Evolutionary conservation across 768 basidiomycete species (phyloP).

Genomic region (Xerocomellus amylosporus): DNA sequence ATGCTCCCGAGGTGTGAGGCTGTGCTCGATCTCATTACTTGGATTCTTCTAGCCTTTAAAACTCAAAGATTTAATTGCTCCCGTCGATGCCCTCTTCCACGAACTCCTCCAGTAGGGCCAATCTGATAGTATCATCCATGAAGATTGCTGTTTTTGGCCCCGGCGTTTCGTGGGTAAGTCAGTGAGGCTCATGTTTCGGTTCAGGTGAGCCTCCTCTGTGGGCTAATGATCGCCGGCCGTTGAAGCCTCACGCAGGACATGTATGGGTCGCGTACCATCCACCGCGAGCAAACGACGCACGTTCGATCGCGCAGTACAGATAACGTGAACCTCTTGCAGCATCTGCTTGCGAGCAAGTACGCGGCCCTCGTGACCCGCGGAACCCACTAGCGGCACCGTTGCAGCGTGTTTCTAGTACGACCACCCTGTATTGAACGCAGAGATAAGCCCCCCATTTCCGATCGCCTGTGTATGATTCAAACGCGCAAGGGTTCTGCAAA

Average conservation of each 20-base stretch:
- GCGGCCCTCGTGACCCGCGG: constrained; percentile 63
- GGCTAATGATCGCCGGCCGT: background rate
- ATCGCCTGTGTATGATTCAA: background rate
- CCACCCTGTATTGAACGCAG: constrained; percentile 62
- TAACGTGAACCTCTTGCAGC: constrained; percentile 75
- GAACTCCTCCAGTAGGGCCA: background rate
- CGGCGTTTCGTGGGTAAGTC: constrained; percentile 73
- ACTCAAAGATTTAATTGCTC: background rate
- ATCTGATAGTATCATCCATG: background rate
- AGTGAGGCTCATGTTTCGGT: background rate
- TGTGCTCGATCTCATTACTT: too few relatives aligned
- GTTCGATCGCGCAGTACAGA: constrained; percentile 37
- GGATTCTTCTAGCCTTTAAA: background rate
- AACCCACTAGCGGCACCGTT: constrained; percentile 45
- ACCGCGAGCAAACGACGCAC: background rate
- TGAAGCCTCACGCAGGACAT: constrained; percentile 36
- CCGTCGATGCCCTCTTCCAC: background rate
- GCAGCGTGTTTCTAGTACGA: constrained; percentile 58
- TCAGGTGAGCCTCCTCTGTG: constrained; percentile 37
- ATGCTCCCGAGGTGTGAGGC: too few relatives aligned
- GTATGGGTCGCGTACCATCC: constrained; percentile 27
- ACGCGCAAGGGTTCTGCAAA: background rate
- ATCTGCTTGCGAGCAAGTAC: constrained; percentile 50
- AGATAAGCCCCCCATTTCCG: constrained; percentile 33
- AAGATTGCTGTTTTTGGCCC: constrained; percentile 74